Base-by-base conservation (phyloP, 1,284 basidiomycete species). In the Amylostereum areolatum region DNA sequence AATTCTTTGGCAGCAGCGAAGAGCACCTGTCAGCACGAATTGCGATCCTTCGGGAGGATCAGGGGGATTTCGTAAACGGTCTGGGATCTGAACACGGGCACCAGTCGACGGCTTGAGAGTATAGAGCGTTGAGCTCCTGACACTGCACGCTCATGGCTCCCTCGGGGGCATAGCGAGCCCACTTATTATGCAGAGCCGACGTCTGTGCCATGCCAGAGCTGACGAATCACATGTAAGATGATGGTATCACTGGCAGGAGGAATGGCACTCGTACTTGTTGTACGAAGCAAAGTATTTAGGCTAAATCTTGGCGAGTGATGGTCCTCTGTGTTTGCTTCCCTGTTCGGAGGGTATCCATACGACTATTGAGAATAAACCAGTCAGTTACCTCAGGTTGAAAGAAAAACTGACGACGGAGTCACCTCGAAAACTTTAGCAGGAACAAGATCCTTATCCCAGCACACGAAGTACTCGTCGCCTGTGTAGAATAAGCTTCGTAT, bases 71-170 rank as follows among this genome's bases (percentile, higher is more conserved):
- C 61, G 56, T 11, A 83, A 63, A 44, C 75, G 66, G 27, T 81
- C 76, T 0, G 81, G 80, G 44, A 81, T 77, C 52, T 68, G 75
- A 43, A 83, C 73, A 6, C 70, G 69, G 1, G 75, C 82, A 0
- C 82, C 82, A 55, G n/a, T 84, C 82, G 2, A 84, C 82, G 3
- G 74, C 79, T 49, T 81, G 78, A 3, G 82, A 85, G 55, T 85
- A 80, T 4, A 85, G 63, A 0, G 81, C 82, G 52, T 83, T 84
- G 30, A 85, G 66, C 56, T 85, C 81, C 59, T 84, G 82, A 55
- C 82, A 85, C 64, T 84, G 74, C 0, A 73, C 62, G 57, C 77
- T 76, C 55, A 83, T 66, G 0, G 81, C 81, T n/a, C 81, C 81
- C 43, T 73, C 62, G 0, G 77, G 72, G 49, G 73, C 77, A 39